Conservation (phyloP, 495 filamentous ascomycete genomes). For the Aspergillus indologenus region DNA sequence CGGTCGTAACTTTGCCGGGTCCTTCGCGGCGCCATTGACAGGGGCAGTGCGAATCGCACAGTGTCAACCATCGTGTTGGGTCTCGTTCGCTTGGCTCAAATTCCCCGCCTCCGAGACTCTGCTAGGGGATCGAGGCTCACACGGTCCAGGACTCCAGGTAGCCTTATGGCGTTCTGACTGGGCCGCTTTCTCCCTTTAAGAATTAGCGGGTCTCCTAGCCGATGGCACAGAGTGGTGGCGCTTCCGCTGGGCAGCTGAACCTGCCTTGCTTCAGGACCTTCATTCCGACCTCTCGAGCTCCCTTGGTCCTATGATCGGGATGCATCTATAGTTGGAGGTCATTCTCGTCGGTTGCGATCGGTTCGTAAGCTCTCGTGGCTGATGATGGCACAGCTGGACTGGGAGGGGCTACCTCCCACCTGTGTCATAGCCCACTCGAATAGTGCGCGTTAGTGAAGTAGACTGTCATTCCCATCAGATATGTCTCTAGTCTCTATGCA, state of each 20-base stretch:
- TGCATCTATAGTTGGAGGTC: slow-evolving; percentile 5
- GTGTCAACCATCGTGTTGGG: background rate
- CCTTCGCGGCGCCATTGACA: background rate
- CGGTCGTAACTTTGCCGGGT: background rate
- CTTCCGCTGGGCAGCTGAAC: slow-evolving; percentile 35
- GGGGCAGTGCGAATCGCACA: background rate
- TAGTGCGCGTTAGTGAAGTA: slow-evolving; percentile 12
- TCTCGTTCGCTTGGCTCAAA: background rate
- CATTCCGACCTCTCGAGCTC: slow-evolving; percentile 16
- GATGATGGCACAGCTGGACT: slow-evolving; percentile 28
- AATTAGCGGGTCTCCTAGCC: slow-evolving; percentile 22
- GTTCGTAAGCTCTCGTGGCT: slow-evolving; percentile 28
- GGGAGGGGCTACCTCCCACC: slow-evolving; percentile 10
- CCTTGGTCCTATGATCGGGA: slow-evolving; percentile 17
- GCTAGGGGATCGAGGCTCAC: slow-evolving; percentile 19
- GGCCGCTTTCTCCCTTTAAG: slow-evolving; percentile 15
- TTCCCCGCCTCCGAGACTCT: background rate
- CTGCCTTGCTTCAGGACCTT: slow-evolving; percentile 17
- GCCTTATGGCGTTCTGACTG: slow-evolving; percentile 17
- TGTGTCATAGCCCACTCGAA: slow-evolving; percentile 9
- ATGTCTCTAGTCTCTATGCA: slow-evolving; percentile 19
- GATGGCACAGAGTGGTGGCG: slow-evolving; percentile 28
- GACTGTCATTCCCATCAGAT: slow-evolving; percentile 6
- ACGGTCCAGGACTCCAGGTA: slow-evolving; percentile 12
- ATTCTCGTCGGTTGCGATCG: slow-evolving; percentile 17